Evolutionary conservation across 1,284 basidiomycete species (phyloP), one percentile per base, ranked within the genome.

Genomic region (Pseudozyma sp.): DNA sequence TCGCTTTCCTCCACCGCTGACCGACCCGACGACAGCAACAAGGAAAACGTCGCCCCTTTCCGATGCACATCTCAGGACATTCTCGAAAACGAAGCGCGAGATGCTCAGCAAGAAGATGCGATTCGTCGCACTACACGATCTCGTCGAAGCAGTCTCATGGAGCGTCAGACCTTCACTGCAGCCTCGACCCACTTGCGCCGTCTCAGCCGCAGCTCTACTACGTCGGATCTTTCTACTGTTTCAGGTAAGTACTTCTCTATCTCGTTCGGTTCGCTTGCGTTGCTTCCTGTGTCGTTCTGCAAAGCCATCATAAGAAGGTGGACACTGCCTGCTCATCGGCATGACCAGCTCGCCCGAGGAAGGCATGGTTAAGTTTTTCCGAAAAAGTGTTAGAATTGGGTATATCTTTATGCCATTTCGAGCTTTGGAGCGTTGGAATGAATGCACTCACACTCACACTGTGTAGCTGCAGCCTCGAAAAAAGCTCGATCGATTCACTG

Each of bases 31-130:
- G 83, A 84, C 55, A 76, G 66, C 73, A 82, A 84, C 74, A 84
- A 84, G 65, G 83, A 84, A 43, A 84, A 84, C 50, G 70, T 84
- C 12, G 80, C 83, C 13, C 83, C 83, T 16, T 65, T 82, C 53
- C 77, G 79, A 45, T 66, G 66, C 39, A 49, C 67, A 16, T 71
- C 59, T 38, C 49, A 48, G 6, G 59, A 75, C 18, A 65, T 75
- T 6, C 67, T 81, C 1, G 55, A 70, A 12, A 47, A 43, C 14
- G 79, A 78, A 55, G 77, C 70, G 11, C 64, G 64, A 16, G 58
- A 70, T 49, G 70, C 64, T 18, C 75, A 76, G 52, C 54, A 77
- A 10, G 78, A 79, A 31, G 44, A 75, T n/a, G 73, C 72, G 19
- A 64, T 77, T 12, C 72, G 69, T 45, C 68, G 80, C 13, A 81